phyloP scores from a whole-genome alignment of 2,329 filamentous ascomycete genomes.

The Purpureocillium lavendulum region DNA sequence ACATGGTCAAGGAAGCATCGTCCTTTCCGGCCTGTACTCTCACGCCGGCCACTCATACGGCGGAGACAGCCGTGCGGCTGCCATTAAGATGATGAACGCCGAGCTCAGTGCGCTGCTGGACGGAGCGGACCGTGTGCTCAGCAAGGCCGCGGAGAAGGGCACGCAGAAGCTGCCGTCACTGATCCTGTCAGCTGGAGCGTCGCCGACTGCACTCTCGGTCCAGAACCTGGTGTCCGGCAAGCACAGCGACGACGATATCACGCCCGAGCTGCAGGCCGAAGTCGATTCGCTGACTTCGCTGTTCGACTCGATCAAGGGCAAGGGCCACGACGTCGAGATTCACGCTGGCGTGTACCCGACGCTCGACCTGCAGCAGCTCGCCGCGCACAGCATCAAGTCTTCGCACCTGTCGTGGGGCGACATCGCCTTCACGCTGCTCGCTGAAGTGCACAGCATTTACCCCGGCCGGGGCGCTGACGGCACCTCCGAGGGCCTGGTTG shows the following conservation, averaged over 20 bases:
- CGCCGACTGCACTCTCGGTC: constrained; percentile 51
- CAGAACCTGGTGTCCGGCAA: constrained; percentile 13
- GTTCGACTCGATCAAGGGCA: constrained; percentile 18
- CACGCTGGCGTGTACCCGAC: constrained; percentile 72
- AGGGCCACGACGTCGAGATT: constrained; percentile 49
- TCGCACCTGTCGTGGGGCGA: constrained; percentile 39
- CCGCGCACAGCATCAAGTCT: constrained; percentile 51
- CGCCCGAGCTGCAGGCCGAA: constrained; percentile 11
- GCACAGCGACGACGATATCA: constrained; percentile 3
- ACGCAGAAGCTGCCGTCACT: constrained; percentile 10
- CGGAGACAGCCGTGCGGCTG: constrained; percentile 20
- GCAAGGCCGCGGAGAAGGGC: constrained; percentile 9
- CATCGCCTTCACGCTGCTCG: constrained; percentile 60
- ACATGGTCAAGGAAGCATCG: constrained; percentile 16
- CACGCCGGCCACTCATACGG: constrained; percentile 68
- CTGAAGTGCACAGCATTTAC: constrained; percentile 65
- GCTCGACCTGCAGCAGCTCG: constrained; percentile 72
- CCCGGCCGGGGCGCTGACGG: constrained; percentile 39
- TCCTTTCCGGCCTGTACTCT: constrained; percentile 59
- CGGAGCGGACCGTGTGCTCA: constrained; percentile 13
- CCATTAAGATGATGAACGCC: constrained; percentile 18
- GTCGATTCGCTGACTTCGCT: constrained; percentile 11
- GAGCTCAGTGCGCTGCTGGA: constrained; percentile 20
- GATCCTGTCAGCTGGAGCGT: constrained; percentile 62
- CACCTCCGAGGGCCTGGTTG: constrained; percentile 57